phyloP scores from a whole-genome alignment of 768 basidiomycete genomes.

The Hygrophorus russula region DNA sequence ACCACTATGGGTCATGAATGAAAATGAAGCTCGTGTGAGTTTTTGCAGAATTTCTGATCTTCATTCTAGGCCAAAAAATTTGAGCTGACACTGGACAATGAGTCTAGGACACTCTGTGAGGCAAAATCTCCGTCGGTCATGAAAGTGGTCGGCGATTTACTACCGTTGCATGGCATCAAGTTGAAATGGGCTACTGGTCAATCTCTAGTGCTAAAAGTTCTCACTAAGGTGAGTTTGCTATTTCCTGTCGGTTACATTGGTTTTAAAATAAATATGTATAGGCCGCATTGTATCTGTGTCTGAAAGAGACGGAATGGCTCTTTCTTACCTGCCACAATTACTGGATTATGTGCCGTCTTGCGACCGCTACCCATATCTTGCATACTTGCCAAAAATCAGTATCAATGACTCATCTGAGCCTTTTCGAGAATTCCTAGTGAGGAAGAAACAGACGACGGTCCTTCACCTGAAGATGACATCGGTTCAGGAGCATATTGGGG shows the following conservation, averaged over 20 bases:
- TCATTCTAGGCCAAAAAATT: slow-evolving; percentile 6
- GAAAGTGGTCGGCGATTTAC: slow-evolving; percentile 1
- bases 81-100: slow-evolving; percentile 9
- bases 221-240: slow-evolving; percentile 7
- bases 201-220: slow-evolving; percentile 7
- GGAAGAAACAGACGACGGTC: slow-evolving; percentile 12
- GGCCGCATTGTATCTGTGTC: slow-evolving; percentile 11
- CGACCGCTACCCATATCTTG: slow-evolving; percentile 12
- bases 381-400: slow-evolving; percentile 12
- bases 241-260: slow-evolving; percentile 7
- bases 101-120: slow-evolving; percentile 7
- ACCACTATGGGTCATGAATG: slow-evolving; percentile 8
- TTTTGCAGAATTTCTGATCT: slow-evolving; percentile 5
- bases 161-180: slow-evolving; percentile 8
- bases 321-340: slow-evolving; percentile 13
- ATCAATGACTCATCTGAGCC: slow-evolving; percentile 12
- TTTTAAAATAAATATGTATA: slow-evolving; percentile 6
- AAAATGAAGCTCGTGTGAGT: slow-evolving; percentile 8
- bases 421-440: slow-evolving; percentile 11
- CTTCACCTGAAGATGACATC: slow-evolving; percentile 11
- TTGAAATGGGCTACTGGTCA: slow-evolving; percentile 7
- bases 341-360: slow-evolving; percentile 14
- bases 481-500: slow-evolving; percentile 7
- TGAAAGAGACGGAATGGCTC: slow-evolving; percentile 12
- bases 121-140: slow-evolving; percentile 13